Evolutionary conservation across 2,329 filamentous ascomycete genomes (phyloP), one percentile per base, ranked within the genome.

Genomic region (Tolypocladium inflatum): DNA sequence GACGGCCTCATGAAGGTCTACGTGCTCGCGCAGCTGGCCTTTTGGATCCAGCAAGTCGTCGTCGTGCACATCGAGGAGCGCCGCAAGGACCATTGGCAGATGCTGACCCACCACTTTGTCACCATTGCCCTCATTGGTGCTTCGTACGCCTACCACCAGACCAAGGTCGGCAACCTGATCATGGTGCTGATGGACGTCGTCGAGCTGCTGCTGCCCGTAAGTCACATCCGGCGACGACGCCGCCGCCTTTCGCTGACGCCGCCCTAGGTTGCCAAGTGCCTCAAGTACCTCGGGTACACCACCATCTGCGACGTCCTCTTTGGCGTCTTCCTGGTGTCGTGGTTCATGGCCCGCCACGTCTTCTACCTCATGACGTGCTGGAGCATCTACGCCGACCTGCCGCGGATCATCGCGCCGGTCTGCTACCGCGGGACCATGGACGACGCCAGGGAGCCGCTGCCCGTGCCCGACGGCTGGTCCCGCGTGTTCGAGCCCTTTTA

Each of bases 31-130:
- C 93, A 97, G 72, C 89, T 92, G 74, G 87, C 89, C 19, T 97
- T 97, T 73, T 97, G 91, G 89, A 73, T 97, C 52, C 93, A 97
- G 76, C 92, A 97, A 75, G 88, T 97, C 63, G 78, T 97, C 38
- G 90, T 97, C 57, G 89, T 97, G 71, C 88, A 97, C 74, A 91
- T 97, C 60, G 94, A 99, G 74, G 89, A 95, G 75, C 85, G 89
- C 64, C 84, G 94, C 67, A 97, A 97, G 76, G 94, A 99, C 67
- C 88, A 97, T 73, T 89, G 85, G 77, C 92, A 97, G 74, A 97
- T 97, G 94, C 85, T 97, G 64, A 87, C 85, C n/a, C 94, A 97
- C 73, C 94, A 99, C 75, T 83, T 97, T 68, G 86, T 97, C 70
- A 99, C 94, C 19, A 90, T 87, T 67, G 77, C 79, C 4, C 84